Evolutionary conservation across 352 stramenopile genomes (phyloP).

Genomic region (Pythium rishiriense): DNA sequence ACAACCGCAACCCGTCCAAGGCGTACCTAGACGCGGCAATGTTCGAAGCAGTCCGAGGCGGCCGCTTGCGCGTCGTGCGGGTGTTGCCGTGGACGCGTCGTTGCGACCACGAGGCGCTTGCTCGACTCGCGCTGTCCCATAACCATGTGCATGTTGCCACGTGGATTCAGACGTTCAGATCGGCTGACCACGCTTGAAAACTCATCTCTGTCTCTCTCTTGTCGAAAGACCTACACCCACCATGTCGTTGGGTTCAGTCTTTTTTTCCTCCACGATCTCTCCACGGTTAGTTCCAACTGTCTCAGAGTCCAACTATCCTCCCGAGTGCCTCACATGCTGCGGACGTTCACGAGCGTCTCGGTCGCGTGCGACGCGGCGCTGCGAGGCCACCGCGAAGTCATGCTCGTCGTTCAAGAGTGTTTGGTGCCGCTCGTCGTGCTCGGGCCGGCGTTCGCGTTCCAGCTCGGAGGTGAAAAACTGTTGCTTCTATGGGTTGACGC

Average conservation of each 20-base stretch:
- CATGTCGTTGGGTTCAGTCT: no score
- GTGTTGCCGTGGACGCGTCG: not conserved
- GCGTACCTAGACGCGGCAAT: not conserved
- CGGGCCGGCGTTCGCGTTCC: no score
- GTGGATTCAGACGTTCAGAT: constrained; percentile 6
- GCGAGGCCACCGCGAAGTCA: not conserved
- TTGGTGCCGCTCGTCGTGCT: constrained; percentile 4
- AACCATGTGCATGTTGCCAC: not conserved
- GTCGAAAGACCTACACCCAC: no score
- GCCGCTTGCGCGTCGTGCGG: constrained; percentile 1
- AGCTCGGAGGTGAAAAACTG: no score
- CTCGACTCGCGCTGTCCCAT: not conserved
- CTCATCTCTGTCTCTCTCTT: no score
- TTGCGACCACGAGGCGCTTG: not conserved
- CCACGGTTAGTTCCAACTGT: no score
- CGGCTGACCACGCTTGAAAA: not conserved
- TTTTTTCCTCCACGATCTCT: no score
- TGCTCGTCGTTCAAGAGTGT: not conserved
- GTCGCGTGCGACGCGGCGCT: not conserved
- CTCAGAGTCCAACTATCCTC: no score
- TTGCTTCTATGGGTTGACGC: no score
- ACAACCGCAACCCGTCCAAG: not conserved
- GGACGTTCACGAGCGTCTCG: no score
- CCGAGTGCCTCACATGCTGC: no score
- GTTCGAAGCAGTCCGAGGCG: not conserved